Evolutionary conservation across 106 monocot species (phyloP), one percentile per base, ranked within the genome.

Genomic region (Acorus gramineus): DNA sequence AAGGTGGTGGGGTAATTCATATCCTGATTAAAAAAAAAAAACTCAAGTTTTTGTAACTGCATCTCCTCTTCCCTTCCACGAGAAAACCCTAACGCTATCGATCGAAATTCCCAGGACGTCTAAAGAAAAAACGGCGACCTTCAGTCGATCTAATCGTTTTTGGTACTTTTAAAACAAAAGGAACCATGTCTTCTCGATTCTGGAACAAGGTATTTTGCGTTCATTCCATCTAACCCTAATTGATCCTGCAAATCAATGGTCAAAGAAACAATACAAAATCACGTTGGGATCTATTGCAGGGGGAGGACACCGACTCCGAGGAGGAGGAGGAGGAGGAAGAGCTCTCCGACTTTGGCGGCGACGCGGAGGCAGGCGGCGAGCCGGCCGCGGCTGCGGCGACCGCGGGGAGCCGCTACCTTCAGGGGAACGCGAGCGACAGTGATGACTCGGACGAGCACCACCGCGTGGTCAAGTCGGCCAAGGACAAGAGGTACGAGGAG

Each of bases 401-500:
- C 2, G 53, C 12, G 4, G 11, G 64, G 2, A 81, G 48, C 67
- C 57, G 72, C 0, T 89, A 89, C 61, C 73, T 82, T 3, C 54
- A 60, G 46, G 60, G 9, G 3, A 52, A 74, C 13, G 82, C 62
- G 0, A 84, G 77, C 46, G 87, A 83, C 53, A 85, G 82, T 42
- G 96, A 96, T 56, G 95, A 84, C 52, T 86, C 86, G 3, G 90
- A 87, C 48, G 69, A 64, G 5, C 67, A 74, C 6, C 77, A 62
- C 28, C 81, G 90, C 3, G 85, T 87, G 7, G 69, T 96, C n/a
- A 78, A 78, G 8, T 85, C 87, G 1, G 82, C 87, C 4, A 80
- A 83, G 4, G 87, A 87, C 66, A 87, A 87, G 69, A 67, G 90
- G 14, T 77, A 82, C 42, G 91, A 87, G 13, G 96, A 96, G 71